Base-by-base conservation (phyloP, 805 yeast genomes). In the Candida odintsovae region DNA sequence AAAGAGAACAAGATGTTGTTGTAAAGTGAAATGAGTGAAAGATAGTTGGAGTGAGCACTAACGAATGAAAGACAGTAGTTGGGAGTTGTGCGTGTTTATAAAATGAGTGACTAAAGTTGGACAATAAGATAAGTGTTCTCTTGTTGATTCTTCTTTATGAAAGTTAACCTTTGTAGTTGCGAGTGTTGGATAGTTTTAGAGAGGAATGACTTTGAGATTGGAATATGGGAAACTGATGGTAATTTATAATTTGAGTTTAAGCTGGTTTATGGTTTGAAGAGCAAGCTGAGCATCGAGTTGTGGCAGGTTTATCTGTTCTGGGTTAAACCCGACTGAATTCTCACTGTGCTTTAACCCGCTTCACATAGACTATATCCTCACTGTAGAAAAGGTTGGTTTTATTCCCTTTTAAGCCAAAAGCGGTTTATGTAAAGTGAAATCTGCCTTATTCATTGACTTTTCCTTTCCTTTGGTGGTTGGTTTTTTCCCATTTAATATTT, bases 91-190 rank as follows among this genome's bases (percentile, higher is more conserved):
- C 44, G 46, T 38, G 47, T 41, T 38, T 25, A 43, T 8, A 13
- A 39, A 57, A 53, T 26, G 63, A 58, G 47, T 45, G 62, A 59
- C 61, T 43, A 44, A 55, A 56, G 63, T 59, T 58, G 56, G 62
- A 48, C 41, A 18, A 18, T 28, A 8, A 33, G 36, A 33, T 18
- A 11, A 6, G 35, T n/a, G 18, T 29, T 29, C 35, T 29, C 18
- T 31, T 33, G 36, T 18, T 33, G 20, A 33, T 33, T 33, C 19
- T 33, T 33, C 36, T 16, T 33, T 19, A 33, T 33, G 16, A 28
- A n/a, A 13, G 9, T 16, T 13, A 10, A 33, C 20, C 10, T 33
- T 33, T 36, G 13, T 35, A 20, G 23, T 19, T 36, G 3, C 10
- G 22, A 35, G 5, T 35, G 19, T 5, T 35, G 22, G 12, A 33